Base-by-base conservation (phyloP, 768 basidiomycete species). In the Xerocomellus amylosporus region DNA sequence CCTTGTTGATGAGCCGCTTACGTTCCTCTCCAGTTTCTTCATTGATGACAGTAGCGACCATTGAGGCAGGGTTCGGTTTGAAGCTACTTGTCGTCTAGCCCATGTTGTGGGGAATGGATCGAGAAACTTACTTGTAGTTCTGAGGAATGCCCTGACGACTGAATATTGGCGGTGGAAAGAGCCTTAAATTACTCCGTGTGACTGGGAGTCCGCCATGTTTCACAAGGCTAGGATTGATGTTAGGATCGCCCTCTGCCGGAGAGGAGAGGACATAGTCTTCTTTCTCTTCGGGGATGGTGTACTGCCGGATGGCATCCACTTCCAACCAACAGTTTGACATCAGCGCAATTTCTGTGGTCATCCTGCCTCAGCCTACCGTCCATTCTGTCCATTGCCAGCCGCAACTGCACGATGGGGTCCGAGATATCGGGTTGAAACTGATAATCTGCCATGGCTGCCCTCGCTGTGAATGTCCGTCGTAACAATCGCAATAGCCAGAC, bases 91-190 rank as follows among this genome's bases (percentile, higher is more conserved):
- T 9, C 28, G 15, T 59, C 49, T 26, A 50, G 30, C 30, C 12
- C 10, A 33, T 28, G 26, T 14, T 13, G 10, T 8, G n/a, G 5
- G 30, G 40, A 52, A 30, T 36, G 8, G 20, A 24, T 31, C 26
- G 49, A 15, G 28, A 39, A 26, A 68, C 76, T 33, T 51, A 92
- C 93, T 85, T 87, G 77, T 94, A 97, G 44, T 81, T 81, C 58
- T 90, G 86, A 22, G 92, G 84, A 38, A 94, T 81, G 0, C 75
- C 79, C 59, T 92, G 88, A 33, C 93, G 80, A 61, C 87, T 89
- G 73, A 98, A 98, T 44, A 94, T 71, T 8, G 96, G 95, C 1
- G 94, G 90, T 28, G 96, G 93, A 59, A 94, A 85, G 12, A 93
- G 75, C 28, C 89, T 80, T 9, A 94, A 74, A 62, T 83, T 85